These are phyloP conservation scores for Alternaria hordeiaustralica DNA, from an alignment of 2,329 filamentous ascomycete genomes.

Conservation along the genomic window DNA sequence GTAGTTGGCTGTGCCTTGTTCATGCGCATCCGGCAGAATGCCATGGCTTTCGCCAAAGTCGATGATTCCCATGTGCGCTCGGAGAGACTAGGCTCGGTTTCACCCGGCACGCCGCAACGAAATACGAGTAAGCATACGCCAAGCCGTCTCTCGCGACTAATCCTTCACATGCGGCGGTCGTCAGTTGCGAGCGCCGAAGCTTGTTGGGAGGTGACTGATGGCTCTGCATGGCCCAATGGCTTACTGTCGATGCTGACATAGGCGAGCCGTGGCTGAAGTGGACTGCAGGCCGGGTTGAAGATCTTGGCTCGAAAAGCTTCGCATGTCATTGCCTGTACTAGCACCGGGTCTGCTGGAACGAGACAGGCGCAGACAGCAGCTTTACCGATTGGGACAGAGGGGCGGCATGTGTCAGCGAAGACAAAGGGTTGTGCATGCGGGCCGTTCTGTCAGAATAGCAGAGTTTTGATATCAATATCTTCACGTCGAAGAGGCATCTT, in stretches of 20 bases:
- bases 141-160: not conserved
- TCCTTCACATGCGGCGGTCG: not conserved
- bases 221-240: not conserved
- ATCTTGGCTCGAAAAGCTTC: conserved; percentile 3
- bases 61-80: conserved; percentile 1
- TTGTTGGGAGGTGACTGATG: conserved; percentile 1
- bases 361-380: not conserved
- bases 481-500: not conserved
- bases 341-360: not conserved
- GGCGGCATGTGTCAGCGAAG: conserved; percentile 10
- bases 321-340: not conserved
- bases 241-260: not conserved
- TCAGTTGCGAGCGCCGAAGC: not conserved
- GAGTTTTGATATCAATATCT: not conserved
- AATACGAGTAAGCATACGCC: not conserved
- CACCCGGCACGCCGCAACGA: not conserved
- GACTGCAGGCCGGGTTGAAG: conserved; percentile 3
- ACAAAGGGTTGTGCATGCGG: conserved; percentile 2
- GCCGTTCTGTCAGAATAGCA: not conserved
- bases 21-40: conserved; percentile 11
- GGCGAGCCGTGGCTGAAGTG: not conserved
- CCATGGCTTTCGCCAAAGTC: conserved; percentile 8
- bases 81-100: conserved; percentile 8
- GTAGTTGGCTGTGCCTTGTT: not conserved
- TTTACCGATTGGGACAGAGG: conserved; percentile 4